A percentile compares a stretch with the other conserved stretches of the same genome.
phyloP scores from a whole-genome alignment of 2,329 filamentous ascomycete species.

The Chaetomium globosum region DNA sequence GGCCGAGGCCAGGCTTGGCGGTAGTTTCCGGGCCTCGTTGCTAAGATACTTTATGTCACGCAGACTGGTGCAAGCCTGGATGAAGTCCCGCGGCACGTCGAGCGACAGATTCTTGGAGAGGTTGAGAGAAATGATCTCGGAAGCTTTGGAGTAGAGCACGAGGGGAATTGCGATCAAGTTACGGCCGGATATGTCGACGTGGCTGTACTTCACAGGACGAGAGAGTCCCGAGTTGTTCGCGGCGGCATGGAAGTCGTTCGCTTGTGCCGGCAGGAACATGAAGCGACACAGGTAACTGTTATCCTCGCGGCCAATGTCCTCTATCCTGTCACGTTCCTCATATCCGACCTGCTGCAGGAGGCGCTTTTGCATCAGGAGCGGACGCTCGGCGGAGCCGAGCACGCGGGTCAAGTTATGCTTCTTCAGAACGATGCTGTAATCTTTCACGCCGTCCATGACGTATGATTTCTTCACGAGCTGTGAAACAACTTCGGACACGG shows the following conservation, averaged over 20 bases:
- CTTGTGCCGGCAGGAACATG: slow-evolving; percentile 86
- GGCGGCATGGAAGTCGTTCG: slow-evolving; percentile 75
- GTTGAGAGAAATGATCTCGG: slow-evolving; percentile 93
- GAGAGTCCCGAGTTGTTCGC: slow-evolving; percentile 79
- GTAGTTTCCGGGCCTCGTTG: slow-evolving; percentile 86
- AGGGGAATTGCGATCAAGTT: slow-evolving; percentile 96
- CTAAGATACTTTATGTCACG: slow-evolving; percentile 95
- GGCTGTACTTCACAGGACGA: slow-evolving; percentile 86
- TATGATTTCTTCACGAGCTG: slow-evolving; percentile 94
- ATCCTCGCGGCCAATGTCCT: slow-evolving; percentile 93
- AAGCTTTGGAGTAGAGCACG: slow-evolving; percentile 84
- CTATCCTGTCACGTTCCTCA: slow-evolving; percentile 79
- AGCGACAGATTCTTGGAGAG: slow-evolving; percentile 89
- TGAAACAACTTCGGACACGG: slow-evolving; percentile 82
- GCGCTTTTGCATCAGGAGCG: slow-evolving; percentile 87
- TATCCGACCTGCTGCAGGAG: slow-evolving; percentile 92
- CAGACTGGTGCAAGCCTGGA: slow-evolving; percentile 86
- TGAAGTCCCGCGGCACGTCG: slow-evolving; percentile 93
- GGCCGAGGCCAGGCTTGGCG: slow-evolving; percentile 80
- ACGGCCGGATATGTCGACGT: slow-evolving; percentile 86
- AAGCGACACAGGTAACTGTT: slow-evolving; percentile 97
- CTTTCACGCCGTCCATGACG: slow-evolving; percentile 83
- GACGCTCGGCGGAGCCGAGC: slow-evolving; percentile 75
- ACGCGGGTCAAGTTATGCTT: slow-evolving; percentile 89
- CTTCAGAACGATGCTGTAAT: slow-evolving; percentile 93